Percentiles rank a stretch among this genome's conserved stretches.
Evolutionary conservation across 2,329 filamentous ascomycete species (phyloP).

Genomic region (Dichotomopilus funicola): DNA sequence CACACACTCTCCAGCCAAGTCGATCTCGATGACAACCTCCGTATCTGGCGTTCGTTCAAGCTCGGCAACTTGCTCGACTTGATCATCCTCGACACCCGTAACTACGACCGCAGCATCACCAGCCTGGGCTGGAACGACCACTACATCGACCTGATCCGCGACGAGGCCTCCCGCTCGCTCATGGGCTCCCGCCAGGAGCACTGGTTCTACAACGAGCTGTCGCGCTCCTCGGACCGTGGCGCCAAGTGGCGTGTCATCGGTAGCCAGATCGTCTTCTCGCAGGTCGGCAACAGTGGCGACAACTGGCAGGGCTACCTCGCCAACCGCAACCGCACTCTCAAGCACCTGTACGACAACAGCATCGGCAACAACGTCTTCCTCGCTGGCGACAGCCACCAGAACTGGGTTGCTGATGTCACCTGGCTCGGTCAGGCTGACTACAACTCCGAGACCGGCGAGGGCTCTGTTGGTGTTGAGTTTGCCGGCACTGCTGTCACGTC

Average conservation of each 20-base stretch:
- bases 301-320: slow-evolving; percentile 54
- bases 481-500: slow-evolving; percentile 62
- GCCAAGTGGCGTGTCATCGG: slow-evolving; percentile 66
- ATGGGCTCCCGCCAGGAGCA: slow-evolving; percentile 69
- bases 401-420: slow-evolving; percentile 54
- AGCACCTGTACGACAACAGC: slow-evolving; percentile 58
- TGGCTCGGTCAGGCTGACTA: slow-evolving; percentile 51
- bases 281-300: slow-evolving; percentile 27
- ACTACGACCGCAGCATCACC: slow-evolving; percentile 62
- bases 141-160: slow-evolving; percentile 56
- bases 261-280: slow-evolving; percentile 61
- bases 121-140: slow-evolving; percentile 46
- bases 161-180: slow-evolving; percentile 60
- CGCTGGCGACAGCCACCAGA: slow-evolving; percentile 61
- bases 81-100: slow-evolving; percentile 61
- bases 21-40: slow-evolving; percentile 61
- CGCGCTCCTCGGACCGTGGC: slow-evolving; percentile 52
- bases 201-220: slow-evolving; percentile 62
- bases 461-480: slow-evolving; percentile 55
- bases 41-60: slow-evolving; percentile 62
- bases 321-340: slow-evolving; percentile 66
- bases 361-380: slow-evolving; percentile 70
- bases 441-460: slow-evolving; percentile 44
- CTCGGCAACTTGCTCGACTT: slow-evolving; percentile 60
- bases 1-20: slow-evolving; percentile 25